These are phyloP conservation scores for Fusarium continuum DNA, from an alignment of 2,329 filamentous ascomycete species.

Conservation along the genomic window DNA sequence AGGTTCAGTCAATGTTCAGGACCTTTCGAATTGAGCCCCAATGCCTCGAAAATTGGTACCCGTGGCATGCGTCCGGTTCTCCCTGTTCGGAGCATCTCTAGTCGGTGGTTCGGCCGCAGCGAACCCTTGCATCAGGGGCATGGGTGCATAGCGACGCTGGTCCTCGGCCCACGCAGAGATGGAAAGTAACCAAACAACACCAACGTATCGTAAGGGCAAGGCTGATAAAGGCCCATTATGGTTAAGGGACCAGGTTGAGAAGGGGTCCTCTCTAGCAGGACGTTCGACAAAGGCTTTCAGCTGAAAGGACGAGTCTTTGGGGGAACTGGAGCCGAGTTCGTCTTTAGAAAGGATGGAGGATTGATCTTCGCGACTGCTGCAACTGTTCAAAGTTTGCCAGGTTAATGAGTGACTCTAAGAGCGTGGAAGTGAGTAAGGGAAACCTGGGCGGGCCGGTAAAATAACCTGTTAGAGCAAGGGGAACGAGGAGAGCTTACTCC, in stretches of 20 bases:
- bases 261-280: neutral
- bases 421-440: neutral
- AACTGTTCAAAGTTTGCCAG: neutral
- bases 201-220: neutral
- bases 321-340: neutral
- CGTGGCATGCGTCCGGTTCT: neutral
- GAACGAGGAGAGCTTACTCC: neutral
- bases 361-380: neutral
- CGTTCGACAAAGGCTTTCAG: neutral
- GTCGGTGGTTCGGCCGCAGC: neutral
- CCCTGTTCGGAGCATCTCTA: neutral
- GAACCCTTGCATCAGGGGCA: neutral
- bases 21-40: slow-evolving; percentile 1
- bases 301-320: neutral
- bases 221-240: neutral
- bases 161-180: neutral
- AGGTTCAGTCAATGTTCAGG: neutral
- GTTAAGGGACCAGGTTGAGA: neutral
- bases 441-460: too few species aligned
- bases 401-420: neutral
- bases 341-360: neutral
- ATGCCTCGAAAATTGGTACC: neutral
- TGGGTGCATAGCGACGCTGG: neutral
- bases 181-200: neutral
- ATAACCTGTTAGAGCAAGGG: neutral